phyloP scores from a whole-genome alignment of 169 alveolate species.

The Plasmodium falciparum region DNA sequence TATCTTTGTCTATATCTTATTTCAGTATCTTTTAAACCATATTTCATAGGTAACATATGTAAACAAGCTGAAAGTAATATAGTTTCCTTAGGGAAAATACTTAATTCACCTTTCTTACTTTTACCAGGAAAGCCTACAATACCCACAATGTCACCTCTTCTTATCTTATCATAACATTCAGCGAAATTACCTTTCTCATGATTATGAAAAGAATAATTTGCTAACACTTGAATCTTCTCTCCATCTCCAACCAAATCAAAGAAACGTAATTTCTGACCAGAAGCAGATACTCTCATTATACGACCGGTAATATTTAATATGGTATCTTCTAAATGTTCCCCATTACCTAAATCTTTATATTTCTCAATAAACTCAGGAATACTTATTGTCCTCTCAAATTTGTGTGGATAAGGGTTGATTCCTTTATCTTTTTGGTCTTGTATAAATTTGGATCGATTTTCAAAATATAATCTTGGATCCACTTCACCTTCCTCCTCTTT shows the following conservation, averaged over 20 bases:
- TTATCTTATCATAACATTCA: slow-evolving; percentile 76
- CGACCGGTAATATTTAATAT: slow-evolving; percentile 94
- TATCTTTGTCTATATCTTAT: slow-evolving; percentile 97
- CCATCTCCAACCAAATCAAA: slow-evolving; percentile 94
- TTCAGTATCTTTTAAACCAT: slow-evolving; percentile 96
- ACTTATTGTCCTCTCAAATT: slow-evolving; percentile 88
- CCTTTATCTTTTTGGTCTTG: slow-evolving; percentile 79
- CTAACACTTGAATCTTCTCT: slow-evolving; percentile 91
- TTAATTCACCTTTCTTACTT: slow-evolving; percentile 97
- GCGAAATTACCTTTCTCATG: slow-evolving; percentile 82
- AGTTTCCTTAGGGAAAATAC: slow-evolving; percentile 93
- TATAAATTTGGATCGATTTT: slow-evolving; percentile 80
- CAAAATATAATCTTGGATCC: slow-evolving; percentile 83
- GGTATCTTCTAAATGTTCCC: slow-evolving; percentile 90
- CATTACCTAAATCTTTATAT: slow-evolving; percentile 90
- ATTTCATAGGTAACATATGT: slow-evolving; percentile 97
- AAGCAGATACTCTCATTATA: slow-evolving; percentile 91
- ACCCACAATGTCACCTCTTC: slow-evolving; percentile 83
- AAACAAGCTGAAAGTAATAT: slow-evolving; percentile 94
- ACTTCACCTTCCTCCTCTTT: slow-evolving; percentile 80
- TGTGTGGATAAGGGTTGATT: slow-evolving; percentile 84
- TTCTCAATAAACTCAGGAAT: slow-evolving; percentile 91
- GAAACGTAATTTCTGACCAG: slow-evolving; percentile 93
- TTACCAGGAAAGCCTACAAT: slow-evolving; percentile 89
- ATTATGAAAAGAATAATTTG: slow-evolving; percentile 88